Conservation (phyloP, 2,329 filamentous ascomycete species). For the Talaromyces funiculosus region DNA sequence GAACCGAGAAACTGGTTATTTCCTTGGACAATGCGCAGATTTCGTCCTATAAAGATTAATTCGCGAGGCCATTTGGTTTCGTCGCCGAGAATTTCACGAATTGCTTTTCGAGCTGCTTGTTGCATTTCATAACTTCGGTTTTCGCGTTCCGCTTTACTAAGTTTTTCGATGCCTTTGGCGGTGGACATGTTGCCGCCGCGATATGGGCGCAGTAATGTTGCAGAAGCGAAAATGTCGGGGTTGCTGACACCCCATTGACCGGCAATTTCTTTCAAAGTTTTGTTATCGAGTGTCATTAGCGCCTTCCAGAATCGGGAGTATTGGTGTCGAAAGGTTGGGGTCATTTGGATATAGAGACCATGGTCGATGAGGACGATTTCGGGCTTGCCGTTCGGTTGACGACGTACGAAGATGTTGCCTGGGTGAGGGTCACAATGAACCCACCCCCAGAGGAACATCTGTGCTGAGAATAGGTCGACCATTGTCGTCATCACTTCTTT, state of each 20-base stretch:
- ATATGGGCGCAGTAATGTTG: conserved; percentile 85
- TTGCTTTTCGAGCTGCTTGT: conserved; percentile 61
- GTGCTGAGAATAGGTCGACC: conserved; percentile 91
- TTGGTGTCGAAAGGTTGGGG: conserved; percentile 72
- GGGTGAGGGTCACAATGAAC: conserved; percentile 97
- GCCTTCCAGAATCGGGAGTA: conserved; percentile 92
- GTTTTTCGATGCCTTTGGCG: conserved; percentile 48
- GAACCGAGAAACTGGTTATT: conserved; percentile 89
- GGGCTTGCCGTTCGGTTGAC: conserved; percentile 71
- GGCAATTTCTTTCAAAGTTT: conserved; percentile 66
- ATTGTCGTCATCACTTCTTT: conserved; percentile 94
- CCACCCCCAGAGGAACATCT: conserved; percentile 95
- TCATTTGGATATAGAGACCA: conserved; percentile 91
- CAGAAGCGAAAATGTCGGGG: conserved; percentile 83
- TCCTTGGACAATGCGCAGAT: conserved; percentile 86
- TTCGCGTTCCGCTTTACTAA: conserved; percentile 50
- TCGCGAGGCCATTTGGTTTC: conserved; percentile 86
- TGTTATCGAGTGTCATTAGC: conserved; percentile 88
- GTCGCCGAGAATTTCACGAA: conserved; percentile 76
- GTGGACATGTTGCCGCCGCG: conserved; percentile 71
- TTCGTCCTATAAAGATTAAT: conserved; percentile 85
- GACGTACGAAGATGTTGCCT: conserved; percentile 92
- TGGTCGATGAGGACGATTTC: conserved; percentile 97
- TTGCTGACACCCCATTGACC: conserved; percentile 80
- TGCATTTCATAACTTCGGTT: conserved; percentile 73